These are phyloP conservation scores for Neltuma alba DNA, from an alignment of 306 rosid species.

Conservation along the genomic window DNA sequence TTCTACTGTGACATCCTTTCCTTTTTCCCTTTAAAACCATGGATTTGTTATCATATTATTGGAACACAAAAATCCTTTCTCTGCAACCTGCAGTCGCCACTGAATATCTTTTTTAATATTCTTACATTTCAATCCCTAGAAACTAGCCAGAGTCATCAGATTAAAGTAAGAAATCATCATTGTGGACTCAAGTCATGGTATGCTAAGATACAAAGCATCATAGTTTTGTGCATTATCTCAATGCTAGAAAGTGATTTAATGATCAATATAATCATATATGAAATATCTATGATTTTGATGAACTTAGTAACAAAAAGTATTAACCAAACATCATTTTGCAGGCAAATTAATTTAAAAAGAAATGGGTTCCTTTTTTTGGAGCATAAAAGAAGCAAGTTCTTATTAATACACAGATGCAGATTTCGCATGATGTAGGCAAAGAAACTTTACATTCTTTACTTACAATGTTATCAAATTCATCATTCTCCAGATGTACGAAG, in stretches of 20 bases:
- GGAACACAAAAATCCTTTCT: background rate
- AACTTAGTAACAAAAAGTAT: background rate
- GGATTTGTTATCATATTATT: background rate
- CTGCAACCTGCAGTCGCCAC: background rate
- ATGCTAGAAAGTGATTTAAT: background rate
- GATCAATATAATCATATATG: background rate
- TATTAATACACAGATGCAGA: constrained; percentile 13
- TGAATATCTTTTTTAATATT: background rate
- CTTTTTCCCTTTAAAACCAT: background rate
- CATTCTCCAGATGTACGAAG: constrained; percentile 60
- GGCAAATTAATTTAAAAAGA: background rate
- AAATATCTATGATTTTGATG: background rate
- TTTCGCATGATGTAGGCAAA: background rate
- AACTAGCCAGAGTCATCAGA: constrained; percentile 12
- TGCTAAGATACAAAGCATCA: background rate
- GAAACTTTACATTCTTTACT: constrained; percentile 41
- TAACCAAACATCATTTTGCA: constrained; percentile 10
- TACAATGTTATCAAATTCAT: constrained; percentile 47
- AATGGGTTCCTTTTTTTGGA: background rate
- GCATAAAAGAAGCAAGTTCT: background rate
- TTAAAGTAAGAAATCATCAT: background rate
- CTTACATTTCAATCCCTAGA: background rate
- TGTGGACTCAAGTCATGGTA: background rate
- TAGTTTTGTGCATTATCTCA: constrained; percentile 5
- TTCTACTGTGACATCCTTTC: background rate